phyloP scores from a whole-genome alignment of 1,139 yeast genomes.

The Diutina rugosa region DNA sequence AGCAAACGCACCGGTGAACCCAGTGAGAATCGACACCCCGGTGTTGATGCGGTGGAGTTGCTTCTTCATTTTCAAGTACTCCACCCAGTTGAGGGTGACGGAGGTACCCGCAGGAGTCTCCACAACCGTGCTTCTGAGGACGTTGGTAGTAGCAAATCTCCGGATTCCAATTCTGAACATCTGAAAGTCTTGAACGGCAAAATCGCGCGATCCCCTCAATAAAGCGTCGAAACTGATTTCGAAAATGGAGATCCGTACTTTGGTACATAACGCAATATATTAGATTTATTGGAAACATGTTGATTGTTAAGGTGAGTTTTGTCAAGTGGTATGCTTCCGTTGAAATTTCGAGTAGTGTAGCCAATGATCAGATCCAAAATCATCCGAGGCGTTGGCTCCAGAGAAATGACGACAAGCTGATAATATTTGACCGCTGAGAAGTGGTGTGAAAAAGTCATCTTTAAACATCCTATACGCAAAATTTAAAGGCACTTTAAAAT shows the following conservation, averaged over 20 bases:
- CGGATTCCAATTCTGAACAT: constrained; percentile 1
- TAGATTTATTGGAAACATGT: too few species aligned
- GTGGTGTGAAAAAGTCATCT: too few species aligned
- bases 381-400: too few species aligned
- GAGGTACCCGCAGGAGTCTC: neutral
- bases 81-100: constrained; percentile 47
- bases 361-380: too few species aligned
- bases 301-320: neutral
- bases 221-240: neutral
- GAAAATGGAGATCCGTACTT: too few species aligned
- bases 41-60: constrained; percentile 61
- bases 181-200: neutral
- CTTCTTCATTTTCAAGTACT: constrained; percentile 65
- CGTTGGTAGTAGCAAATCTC: neutral
- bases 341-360: too few species aligned
- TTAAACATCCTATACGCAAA: too few species aligned
- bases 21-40: constrained; percentile 54
- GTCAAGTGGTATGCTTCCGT: too few species aligned
- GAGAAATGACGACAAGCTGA: too few species aligned
- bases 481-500: too few species aligned
- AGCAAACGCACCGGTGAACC: constrained; percentile 50
- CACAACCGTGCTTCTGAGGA: neutral
- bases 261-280: neutral
- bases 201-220: neutral
- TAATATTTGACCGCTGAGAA: too few species aligned